Percentiles rank a stretch among this genome's conserved stretches.
phyloP scores from a whole-genome alignment of 176 grass and related monocot genomes.

The maize (Zea mays) region DNA sequence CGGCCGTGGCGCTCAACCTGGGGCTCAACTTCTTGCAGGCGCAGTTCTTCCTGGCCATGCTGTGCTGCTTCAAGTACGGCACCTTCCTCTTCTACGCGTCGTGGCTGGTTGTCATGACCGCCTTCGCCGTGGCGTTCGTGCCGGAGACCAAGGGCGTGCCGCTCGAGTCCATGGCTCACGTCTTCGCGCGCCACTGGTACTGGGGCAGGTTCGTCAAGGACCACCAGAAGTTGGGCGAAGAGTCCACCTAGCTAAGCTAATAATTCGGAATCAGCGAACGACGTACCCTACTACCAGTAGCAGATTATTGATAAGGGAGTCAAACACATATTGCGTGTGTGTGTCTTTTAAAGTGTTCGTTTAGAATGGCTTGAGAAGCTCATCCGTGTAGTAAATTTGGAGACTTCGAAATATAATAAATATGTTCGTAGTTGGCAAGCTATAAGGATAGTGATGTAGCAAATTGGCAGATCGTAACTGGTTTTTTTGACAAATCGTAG shows the following conservation, averaged over 20 bases:
- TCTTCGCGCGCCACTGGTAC: constrained; percentile 75
- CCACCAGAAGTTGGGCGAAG: constrained; percentile 31
- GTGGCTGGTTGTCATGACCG: constrained; percentile 68
- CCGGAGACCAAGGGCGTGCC: constrained; percentile 79
- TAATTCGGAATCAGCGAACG: background rate
- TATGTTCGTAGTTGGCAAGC: background rate
- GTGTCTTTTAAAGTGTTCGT: background rate
- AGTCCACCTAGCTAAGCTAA: constrained; percentile 21
- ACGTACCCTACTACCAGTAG: background rate
- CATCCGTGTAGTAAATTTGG: background rate
- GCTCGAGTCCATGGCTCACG: constrained; percentile 55
- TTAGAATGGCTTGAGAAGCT: background rate
- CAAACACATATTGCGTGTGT: background rate
- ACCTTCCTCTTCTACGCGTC: constrained; percentile 65
- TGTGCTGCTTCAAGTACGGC: constrained; percentile 73
- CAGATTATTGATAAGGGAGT: background rate
- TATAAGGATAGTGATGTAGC: too few relatives aligned
- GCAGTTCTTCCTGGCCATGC: constrained; percentile 77
- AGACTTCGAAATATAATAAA: background rate
- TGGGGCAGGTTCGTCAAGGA: constrained; percentile 64
- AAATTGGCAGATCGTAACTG: too few relatives aligned
- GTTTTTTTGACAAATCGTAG: too few relatives aligned
- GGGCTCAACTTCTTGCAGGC: constrained; percentile 77
- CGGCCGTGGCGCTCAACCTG: constrained; percentile 71
- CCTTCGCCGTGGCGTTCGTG: constrained; percentile 55